Evolutionary conservation across 2,329 filamentous ascomycete genomes (phyloP).

Genomic region (Drechslerella coelobrocha): DNA sequence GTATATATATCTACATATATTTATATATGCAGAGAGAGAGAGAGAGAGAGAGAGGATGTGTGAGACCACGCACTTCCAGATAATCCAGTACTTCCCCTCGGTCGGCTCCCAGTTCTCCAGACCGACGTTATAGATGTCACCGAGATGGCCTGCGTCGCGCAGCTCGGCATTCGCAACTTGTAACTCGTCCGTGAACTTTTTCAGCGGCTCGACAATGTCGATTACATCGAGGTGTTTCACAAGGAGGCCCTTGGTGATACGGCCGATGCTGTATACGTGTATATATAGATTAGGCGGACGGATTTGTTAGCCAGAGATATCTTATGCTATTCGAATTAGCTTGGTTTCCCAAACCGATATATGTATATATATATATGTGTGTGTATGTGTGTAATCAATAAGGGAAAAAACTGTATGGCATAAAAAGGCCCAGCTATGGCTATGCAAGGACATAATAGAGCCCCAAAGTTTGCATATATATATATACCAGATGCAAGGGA

Average conservation of each 20-base stretch:
- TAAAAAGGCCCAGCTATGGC: no score
- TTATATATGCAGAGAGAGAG: not conserved
- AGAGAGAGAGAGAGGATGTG: not conserved
- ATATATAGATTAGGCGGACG: not conserved
- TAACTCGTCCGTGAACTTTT: slow-evolving; percentile 76
- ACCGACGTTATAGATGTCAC: slow-evolving; percentile 73
- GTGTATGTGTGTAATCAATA: not conserved
- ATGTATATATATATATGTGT: not conserved
- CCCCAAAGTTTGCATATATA: no score
- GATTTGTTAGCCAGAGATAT: no score
- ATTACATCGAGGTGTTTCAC: slow-evolving; percentile 68
- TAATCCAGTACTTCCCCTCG: slow-evolving; percentile 71
- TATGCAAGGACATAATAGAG: no score
- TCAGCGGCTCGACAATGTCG: slow-evolving; percentile 84
- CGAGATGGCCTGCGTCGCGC: slow-evolving; percentile 61
- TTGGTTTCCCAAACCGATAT: not conserved
- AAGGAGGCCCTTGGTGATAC: slow-evolving; percentile 81
- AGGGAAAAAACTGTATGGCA: no score
- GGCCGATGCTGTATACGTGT: slow-evolving; percentile 70
- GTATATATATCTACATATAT: slow-evolving; percentile 1
- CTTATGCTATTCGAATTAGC: no score
- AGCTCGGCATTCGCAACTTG: slow-evolving; percentile 55
- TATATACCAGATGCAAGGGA: slow-evolving; percentile 1
- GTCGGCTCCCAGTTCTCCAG: slow-evolving; percentile 72
- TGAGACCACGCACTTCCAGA: slow-evolving; percentile 59